These are phyloP conservation scores for Pyricularia grisea DNA, from an alignment of 2,329 filamentous ascomycete species.

Conservation along the genomic window DNA sequence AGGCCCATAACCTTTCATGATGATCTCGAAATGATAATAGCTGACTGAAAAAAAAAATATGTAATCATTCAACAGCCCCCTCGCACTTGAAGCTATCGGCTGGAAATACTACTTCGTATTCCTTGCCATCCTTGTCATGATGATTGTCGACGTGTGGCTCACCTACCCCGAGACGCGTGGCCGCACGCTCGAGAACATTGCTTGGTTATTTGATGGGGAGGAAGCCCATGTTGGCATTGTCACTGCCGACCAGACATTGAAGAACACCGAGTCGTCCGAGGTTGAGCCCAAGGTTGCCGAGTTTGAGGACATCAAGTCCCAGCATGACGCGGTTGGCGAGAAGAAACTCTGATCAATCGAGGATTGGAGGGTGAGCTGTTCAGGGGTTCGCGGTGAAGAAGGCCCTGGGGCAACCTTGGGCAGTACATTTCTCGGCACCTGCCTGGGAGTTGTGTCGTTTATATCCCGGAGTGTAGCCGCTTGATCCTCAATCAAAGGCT, in stretches of 20 bases:
- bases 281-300: slow-evolving; percentile 16
- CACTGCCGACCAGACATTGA: not conserved
- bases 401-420: not conserved
- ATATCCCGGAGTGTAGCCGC: too few relatives aligned
- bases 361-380: not conserved
- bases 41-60: not conserved
- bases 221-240: not conserved
- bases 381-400: not conserved
- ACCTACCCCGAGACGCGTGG: slow-evolving; percentile 1
- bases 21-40: not conserved
- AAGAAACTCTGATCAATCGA: not conserved
- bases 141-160: slow-evolving; percentile 22
- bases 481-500: not conserved
- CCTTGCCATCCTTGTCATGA: slow-evolving; percentile 22
- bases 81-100: slow-evolving; percentile 27
- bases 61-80: slow-evolving; percentile 15
- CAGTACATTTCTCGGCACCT: not conserved
- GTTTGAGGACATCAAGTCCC: not conserved
- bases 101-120: slow-evolving; percentile 29
- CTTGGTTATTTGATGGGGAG: slow-evolving; percentile 3
- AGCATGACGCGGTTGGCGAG: not conserved
- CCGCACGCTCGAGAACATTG: slow-evolving; percentile 1
- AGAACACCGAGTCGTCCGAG: slow-evolving; percentile 10
- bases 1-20: too few relatives aligned
- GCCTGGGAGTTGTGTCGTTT: too few relatives aligned